Evolutionary conservation across 2,329 filamentous ascomycete genomes (phyloP).

Genomic region (Dothideomycetes sp.): DNA sequence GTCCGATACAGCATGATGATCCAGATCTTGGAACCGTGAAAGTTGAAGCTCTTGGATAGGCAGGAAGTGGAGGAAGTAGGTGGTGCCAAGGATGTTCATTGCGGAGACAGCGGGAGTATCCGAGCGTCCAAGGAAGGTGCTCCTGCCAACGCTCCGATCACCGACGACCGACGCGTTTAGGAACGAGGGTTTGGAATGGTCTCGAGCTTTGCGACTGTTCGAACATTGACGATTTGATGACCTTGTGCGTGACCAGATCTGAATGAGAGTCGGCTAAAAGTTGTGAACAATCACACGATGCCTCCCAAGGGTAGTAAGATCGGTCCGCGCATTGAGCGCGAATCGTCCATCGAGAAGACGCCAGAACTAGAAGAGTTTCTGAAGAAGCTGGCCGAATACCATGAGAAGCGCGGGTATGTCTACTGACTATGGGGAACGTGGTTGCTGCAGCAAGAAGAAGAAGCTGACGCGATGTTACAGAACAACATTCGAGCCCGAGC

Average conservation of each 20-base stretch:
- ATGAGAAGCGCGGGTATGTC: constrained; percentile 62
- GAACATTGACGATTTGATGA: no score
- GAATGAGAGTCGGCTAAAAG: no score
- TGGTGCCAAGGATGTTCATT: constrained; percentile 1
- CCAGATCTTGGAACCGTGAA: neutral
- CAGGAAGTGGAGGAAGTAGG: neutral
- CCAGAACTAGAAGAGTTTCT: constrained; percentile 74
- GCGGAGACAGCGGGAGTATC: neutral
- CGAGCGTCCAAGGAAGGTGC: constrained; percentile 5
- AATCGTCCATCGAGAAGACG: constrained; percentile 39
- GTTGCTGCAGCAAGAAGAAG: neutral
- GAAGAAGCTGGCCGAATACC: constrained; percentile 60
- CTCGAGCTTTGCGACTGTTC: no score
- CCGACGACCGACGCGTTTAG: constrained; percentile 9
- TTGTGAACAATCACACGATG: no score
- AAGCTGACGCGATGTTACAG: constrained; percentile 26
- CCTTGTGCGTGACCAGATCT: no score
- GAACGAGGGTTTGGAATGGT: no score
- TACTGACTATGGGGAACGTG: neutral
- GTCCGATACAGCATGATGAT: no score
- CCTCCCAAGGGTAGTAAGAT: constrained; percentile 19
- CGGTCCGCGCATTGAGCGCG: constrained; percentile 30
- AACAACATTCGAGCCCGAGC: constrained; percentile 68
- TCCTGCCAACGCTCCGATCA: no score
- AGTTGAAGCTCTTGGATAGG: neutral